Evolutionary conservation across 805 yeast species (phyloP), one percentile per base, ranked within the genome.

Genomic region (Dipodascopsis uninucleata): DNA sequence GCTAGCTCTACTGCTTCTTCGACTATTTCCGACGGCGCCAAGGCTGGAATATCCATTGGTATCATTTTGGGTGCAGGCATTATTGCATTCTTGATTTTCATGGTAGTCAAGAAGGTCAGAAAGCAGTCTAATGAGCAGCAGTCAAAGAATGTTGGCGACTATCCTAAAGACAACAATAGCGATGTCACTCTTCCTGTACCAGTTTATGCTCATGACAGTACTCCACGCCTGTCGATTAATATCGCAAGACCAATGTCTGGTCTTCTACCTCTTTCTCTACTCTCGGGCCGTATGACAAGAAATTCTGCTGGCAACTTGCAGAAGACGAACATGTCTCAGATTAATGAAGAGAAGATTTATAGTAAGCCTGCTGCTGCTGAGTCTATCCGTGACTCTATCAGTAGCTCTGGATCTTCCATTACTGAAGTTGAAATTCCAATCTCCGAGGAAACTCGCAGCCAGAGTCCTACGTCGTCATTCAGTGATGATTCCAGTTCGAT

Each of bases 41-140:
- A 49, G 12, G 55, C 52, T 6, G 55, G 55, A 7, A 48, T 50
- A 31, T 45, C 47, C 36, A 43, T 50, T 23, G 55, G 52, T 14
- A 52, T 39, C 38, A 32, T 50, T 31, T 41, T 26, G 18, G 55
- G 39, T 5, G 48, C 47, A 3, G 36, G 35, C 21, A 23, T 50
- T 18, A 26, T 49, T 22, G 31, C 36, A 18, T 5, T 33, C 34
- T 28, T 43, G 10, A 49, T 45, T n/a, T 45, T 50, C 36, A 31
- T 50, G 16, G 28, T 47, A 3, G 24, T 48, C 44, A 42, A 52
- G n/a, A 44, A 47, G 16, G n/a, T n/a, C n/a, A 32, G 35, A 41
- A 41, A 38, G 36, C 20, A 36, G 24, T 29, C 18, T 16, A 44
- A 38, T n/a, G 38, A 29, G 6, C 28, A 26, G 24, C 20, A 16